Evolutionary conservation across 495 filamentous ascomycete species (phyloP), one percentile per base, ranked within the genome.

Genomic region (Jackrogersella minutella): DNA sequence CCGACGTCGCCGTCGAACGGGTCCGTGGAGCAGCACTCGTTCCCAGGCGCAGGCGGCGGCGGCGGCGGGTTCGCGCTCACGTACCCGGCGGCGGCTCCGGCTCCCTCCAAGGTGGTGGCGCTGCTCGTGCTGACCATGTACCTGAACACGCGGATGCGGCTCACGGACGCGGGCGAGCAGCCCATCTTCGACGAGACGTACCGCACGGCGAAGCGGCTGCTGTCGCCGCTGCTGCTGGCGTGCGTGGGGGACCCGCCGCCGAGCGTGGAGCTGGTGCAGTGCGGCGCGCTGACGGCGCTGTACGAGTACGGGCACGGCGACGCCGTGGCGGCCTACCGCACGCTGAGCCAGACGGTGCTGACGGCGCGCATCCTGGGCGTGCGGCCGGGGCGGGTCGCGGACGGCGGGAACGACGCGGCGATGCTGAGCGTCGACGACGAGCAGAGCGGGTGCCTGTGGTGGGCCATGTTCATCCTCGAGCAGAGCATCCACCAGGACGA

Each of bases 281-380:
- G 66, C 39, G 71, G 63, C 24, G 68, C 66, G 11, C 63, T 76
- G 63, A 17, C 74, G 24, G 69, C 71, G 14, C 63, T 76, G 31
- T 76, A 76, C 40, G 73, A 76, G 59, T 76, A 74, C 52, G 73
- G 73, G 11, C 73, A 76, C 64, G 73, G 73, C 24, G 64, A 74
- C 16, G 58, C 68, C 14, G 46, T 54, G 11, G 55, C 66, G 3
- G 73, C 73, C 22, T 76, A 76, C 59, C 52, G 64, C 24, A 76
- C 74, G 7, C 62, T 76, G 1, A 69, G 67, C 36, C 72, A 74
- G 64, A 65, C 67, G 0, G 69, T 62, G 1, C 53, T 60, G 7
- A 62, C 59, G 11, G 64, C 72, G 22, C 19, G 69, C 2, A 28
- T 64, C 11, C 14, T 74, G 13, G 71, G 58, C 14, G 47, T 73